Base-by-base conservation (phyloP, 352 stramenopile genomes). In the Hyaloperonospora brassicae region DNA sequence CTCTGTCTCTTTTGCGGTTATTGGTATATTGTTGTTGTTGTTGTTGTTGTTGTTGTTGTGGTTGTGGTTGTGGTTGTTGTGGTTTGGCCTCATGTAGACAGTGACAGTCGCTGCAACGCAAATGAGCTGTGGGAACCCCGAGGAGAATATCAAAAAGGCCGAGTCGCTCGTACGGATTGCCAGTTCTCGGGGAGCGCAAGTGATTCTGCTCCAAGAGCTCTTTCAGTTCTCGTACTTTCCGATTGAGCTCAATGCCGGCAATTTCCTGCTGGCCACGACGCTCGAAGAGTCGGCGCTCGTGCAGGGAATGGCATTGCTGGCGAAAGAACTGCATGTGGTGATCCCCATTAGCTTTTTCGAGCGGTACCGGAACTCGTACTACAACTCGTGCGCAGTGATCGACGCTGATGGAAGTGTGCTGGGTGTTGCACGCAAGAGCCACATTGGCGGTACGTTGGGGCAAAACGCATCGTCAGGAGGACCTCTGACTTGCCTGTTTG, bases 271-370 rank as follows among this genome's bases (percentile, higher is more conserved):
- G 44, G 89, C 89, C 6, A 92, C 90, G 52, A 76, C 79, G 42
- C 70, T 93, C 11, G 77, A 89, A 43, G 81, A 89, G 40, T 95
- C 83, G 47, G 73, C 82, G 39, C 68, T 96, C 12, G 76, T 96
- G 34, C 76, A 91, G 54, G 80, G 78, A 34, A 96, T 97, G 77
- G 78, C 86, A 45, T 58, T 86, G 43, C 62, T 97, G 27, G 89
- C 89, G 31, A 91, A 95, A 69, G 87, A 97, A 63, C 69, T 97
- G 27, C 72, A 77, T 30, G 89, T 96, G 43, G 89, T 96, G 7
- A 82, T 97, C 55, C 89, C 87, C 35, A 89, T 96, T 55, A 95
- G 83, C 59, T 96, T 96, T 70, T 97, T 96, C 54, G 89, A 97
- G 68, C 69, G 84, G 10, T 78, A 82, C 66, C 76, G 79, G 52